phyloP scores from a whole-genome alignment of 345 rosid species.

The Eutrema yunnanense region DNA sequence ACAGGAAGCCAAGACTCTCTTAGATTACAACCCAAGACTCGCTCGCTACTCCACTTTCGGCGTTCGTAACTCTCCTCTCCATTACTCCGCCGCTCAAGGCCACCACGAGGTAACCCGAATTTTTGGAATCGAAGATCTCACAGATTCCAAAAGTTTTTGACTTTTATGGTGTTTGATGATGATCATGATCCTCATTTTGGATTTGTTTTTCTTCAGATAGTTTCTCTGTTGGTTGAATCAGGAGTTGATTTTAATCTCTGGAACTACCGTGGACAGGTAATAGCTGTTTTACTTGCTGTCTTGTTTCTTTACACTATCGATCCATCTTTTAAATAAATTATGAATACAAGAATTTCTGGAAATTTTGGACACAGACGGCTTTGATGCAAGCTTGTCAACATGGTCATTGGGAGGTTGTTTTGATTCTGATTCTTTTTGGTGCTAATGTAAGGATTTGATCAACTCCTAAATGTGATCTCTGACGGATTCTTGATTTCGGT shows the following conservation, averaged over 20 bases:
- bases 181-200: background rate
- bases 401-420: conserved; percentile 99
- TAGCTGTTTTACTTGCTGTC: background rate
- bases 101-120: conserved; percentile 75
- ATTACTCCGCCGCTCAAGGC: conserved; percentile 98
- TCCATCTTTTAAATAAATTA: background rate
- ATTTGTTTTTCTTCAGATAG: conserved; percentile 50
- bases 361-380: conserved; percentile 61
- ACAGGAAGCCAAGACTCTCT: conserved; percentile 87
- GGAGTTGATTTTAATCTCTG: conserved; percentile 95
- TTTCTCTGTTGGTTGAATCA: conserved; percentile 86
- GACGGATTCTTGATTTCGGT: background rate
- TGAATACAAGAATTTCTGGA: background rate
- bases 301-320: background rate
- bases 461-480: background rate
- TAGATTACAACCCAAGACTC: conserved; percentile 92
- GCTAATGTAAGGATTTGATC: conserved; percentile 63
- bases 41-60: conserved; percentile 92
- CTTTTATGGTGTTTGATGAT: conserved; percentile 3
- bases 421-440: conserved; percentile 73
- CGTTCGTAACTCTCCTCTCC: conserved; percentile 91
- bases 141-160: background rate
- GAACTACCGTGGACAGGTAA: conserved; percentile 99
- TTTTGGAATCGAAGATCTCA: background rate
- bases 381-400: conserved; percentile 99